phyloP scores from a whole-genome alignment of 306 rosid genomes.

The Clitoria ternatea region DNA sequence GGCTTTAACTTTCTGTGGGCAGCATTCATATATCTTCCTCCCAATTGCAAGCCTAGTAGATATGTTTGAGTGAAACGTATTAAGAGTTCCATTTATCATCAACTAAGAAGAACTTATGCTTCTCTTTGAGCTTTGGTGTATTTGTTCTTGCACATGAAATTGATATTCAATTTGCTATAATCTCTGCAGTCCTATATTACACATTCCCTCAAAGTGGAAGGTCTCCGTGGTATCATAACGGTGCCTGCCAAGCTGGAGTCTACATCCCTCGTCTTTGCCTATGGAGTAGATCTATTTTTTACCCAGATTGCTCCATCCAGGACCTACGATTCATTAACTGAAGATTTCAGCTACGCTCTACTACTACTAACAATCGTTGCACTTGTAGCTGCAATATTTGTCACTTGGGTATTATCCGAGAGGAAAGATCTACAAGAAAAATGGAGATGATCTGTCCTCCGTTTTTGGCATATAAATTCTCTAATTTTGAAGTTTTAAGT shows the following conservation, averaged over 20 bases:
- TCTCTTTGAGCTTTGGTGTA: constrained; percentile 1
- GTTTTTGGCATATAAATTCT: background rate
- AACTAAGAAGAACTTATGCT: constrained; percentile 6
- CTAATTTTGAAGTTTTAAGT: constrained; percentile 14
- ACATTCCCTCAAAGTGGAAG: constrained; percentile 82
- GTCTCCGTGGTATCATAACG: constrained; percentile 75
- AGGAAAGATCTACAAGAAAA: constrained; percentile 87
- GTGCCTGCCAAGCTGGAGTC: constrained; percentile 96
- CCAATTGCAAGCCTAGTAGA: background rate
- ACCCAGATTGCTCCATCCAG: constrained; percentile 89
- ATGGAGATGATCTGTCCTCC: constrained; percentile 70
- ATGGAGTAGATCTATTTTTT: constrained; percentile 90
- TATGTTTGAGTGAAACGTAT: constrained; percentile 1
- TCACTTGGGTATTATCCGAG: constrained; percentile 82
- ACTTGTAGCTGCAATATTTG: constrained; percentile 79
- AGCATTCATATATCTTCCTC: background rate
- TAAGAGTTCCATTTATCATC: background rate
- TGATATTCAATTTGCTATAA: constrained; percentile 12
- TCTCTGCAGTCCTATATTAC: constrained; percentile 79
- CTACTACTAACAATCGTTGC: constrained; percentile 90
- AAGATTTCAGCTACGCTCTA: constrained; percentile 97
- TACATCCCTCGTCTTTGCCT: constrained; percentile 79
- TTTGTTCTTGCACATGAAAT: background rate
- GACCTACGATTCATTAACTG: constrained; percentile 94
- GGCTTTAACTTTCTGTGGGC: background rate